Percentiles rank a stretch among this genome's conserved stretches.
phyloP scores from a whole-genome alignment of 148 eudicot genomes.

The Oxyria digyna region DNA sequence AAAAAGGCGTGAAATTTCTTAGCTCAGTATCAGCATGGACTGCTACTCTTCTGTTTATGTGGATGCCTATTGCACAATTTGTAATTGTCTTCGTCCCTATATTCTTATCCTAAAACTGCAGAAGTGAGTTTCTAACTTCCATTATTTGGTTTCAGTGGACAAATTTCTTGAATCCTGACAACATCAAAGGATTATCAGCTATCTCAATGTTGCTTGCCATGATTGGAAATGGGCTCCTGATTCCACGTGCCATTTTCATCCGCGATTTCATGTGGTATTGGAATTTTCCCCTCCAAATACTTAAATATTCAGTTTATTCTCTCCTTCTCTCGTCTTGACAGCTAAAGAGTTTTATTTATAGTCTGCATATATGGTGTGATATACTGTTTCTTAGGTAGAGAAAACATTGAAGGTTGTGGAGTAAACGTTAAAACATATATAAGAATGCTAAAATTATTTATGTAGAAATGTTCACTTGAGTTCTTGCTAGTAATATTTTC shows the following conservation, averaged over 20 bases:
- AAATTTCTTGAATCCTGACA: slow-evolving; percentile 74
- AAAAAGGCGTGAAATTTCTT: slow-evolving; percentile 46
- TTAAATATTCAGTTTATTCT: background rate
- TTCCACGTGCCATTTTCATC: slow-evolving; percentile 88
- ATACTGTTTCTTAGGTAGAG: background rate
- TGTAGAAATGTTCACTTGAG: background rate
- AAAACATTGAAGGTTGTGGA: background rate
- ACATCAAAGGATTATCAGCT: slow-evolving; percentile 91
- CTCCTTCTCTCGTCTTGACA: background rate
- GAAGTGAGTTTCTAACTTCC: background rate
- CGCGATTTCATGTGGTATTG: slow-evolving; percentile 95
- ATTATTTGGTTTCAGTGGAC: slow-evolving; percentile 65
- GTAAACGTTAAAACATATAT: background rate
- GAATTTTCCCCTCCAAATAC: slow-evolving; percentile 8
- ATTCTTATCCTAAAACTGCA: background rate
- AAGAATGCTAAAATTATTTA: background rate
- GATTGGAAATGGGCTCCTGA: slow-evolving; percentile 87
- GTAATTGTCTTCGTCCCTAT: slow-evolving; percentile 20
- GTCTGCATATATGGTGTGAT: background rate
- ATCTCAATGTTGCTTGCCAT: slow-evolving; percentile 86
- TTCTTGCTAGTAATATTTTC: background rate
- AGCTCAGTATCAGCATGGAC: slow-evolving; percentile 90
- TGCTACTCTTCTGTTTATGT: slow-evolving; percentile 98
- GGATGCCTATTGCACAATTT: slow-evolving; percentile 97
- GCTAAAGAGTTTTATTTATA: background rate